Evolutionary conservation across 306 rosid species (phyloP), one percentile per base, ranked within the genome.

Genomic region (Ziziphus jujuba): DNA sequence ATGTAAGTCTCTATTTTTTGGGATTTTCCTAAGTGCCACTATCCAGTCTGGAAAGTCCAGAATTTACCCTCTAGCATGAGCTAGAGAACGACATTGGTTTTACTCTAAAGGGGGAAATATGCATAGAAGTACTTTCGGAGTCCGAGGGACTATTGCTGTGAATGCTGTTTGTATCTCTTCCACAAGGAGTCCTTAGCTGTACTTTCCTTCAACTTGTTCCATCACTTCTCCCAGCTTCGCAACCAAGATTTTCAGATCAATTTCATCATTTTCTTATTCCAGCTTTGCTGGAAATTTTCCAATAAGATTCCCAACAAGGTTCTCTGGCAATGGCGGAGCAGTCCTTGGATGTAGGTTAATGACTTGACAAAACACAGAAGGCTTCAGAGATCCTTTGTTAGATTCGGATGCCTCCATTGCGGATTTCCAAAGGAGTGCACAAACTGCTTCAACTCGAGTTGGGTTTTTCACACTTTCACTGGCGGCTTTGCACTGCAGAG

Each of bases 401-500:
- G 61, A 59, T 19, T 31, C 65, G 11, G 77, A 61, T 6, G 65
- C 77, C 17, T 7, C 72, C 65, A 74, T 71, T 1, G 74, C 61
- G 50, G 63, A 77, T 72, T 75, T 77, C 87, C 84, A 86, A 19
- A 86, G 19, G 25, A 86, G 63, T 0, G 72, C 70, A 11, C 80
- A 59, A 25, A 81, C 78, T 20, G 63, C 72, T 70, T 72, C 61
- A 12, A 19, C 25, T 10, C 56, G 8, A 0, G 58, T 25, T 5
- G 23, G 45, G 43, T 55, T n/a, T 17, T 21, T 33, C n/a, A 17
- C 45, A 0, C 2, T 33, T 34, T 66, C 60, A 4, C 21, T 47
- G 3, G 15, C 24, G 49, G 40, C 28, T n/a, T 52, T 21, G 23
- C 3, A 22, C 4, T 33, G 16, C 40, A 40, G 13, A 13, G 53